phyloP scores from a whole-genome alignment of 106 monocot genomes.

The Acorus gramineus region DNA sequence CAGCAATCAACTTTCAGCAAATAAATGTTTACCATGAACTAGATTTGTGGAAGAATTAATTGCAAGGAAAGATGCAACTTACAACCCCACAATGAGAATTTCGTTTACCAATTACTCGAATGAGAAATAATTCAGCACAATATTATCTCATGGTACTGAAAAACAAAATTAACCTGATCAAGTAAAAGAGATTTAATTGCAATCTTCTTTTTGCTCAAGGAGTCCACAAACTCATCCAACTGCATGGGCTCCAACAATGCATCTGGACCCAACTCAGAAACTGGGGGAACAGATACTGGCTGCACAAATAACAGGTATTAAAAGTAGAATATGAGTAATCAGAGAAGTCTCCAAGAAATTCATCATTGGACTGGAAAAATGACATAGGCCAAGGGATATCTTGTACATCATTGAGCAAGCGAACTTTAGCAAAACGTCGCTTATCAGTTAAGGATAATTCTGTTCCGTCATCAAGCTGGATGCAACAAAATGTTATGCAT shows the following conservation, averaged over 20 bases:
- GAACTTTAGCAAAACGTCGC: constrained; percentile 91
- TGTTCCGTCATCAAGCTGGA: constrained; percentile 89
- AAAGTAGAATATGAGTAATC: too few species aligned
- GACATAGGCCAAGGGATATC: background rate
- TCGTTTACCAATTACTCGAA: too few species aligned
- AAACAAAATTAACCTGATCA: constrained; percentile 50
- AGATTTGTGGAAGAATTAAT: too few species aligned
- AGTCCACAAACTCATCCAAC: constrained; percentile 46
- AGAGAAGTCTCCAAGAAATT: background rate
- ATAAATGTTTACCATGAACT: too few species aligned
- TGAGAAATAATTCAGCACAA: too few species aligned
- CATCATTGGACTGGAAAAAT: background rate
- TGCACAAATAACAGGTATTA: constrained; percentile 8
- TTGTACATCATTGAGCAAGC: constrained; percentile 78
- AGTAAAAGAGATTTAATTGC: constrained; percentile 85
- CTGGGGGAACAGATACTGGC: constrained; percentile 72
- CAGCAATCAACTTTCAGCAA: too few species aligned
- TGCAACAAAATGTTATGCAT: background rate
- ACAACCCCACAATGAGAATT: too few species aligned
- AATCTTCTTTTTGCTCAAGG: constrained; percentile 56
- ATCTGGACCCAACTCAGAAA: constrained; percentile 95
- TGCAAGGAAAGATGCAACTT: too few species aligned
- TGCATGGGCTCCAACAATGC: constrained; percentile 71
- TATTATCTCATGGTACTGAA: too few species aligned
- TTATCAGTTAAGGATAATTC: constrained; percentile 97